phyloP scores from a whole-genome alignment of 2,329 filamentous ascomycete genomes.

The Diaporthe citri region DNA sequence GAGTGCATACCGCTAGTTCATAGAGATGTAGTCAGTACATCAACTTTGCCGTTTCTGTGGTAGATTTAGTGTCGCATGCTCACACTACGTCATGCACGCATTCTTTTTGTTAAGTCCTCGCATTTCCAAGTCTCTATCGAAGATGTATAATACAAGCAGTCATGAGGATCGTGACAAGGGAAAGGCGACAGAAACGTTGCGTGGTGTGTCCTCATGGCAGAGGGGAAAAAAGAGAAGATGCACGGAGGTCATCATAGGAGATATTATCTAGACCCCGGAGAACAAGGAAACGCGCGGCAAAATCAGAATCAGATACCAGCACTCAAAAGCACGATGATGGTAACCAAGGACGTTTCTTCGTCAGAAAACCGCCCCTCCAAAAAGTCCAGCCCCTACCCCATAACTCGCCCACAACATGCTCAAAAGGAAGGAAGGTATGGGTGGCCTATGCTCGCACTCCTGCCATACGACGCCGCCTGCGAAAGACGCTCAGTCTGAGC shows the following conservation, averaged over 20 bases:
- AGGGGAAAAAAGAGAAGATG: neutral
- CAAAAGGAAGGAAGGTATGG: neutral
- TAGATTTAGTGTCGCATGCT: neutral
- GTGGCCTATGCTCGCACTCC: neutral
- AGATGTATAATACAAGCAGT: constrained; percentile 12
- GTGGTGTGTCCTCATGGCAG: constrained; percentile 6
- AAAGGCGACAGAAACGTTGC: neutral
- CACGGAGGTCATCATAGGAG: constrained; percentile 5
- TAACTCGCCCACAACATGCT: constrained; percentile 26
- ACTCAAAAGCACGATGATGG: neutral
- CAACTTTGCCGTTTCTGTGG: neutral
- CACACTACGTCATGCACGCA: neutral
- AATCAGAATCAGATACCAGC: constrained; percentile 5
- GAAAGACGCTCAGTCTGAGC: constrained; percentile 39
- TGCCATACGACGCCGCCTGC: neutral
- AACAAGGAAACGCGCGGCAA: neutral
- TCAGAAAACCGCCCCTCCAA: neutral
- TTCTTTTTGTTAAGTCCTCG: neutral
- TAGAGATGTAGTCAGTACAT: neutral
- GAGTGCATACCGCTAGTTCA: neutral
- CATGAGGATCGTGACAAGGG: constrained; percentile 15
- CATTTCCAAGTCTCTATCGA: constrained; percentile 7
- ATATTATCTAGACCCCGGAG: constrained; percentile 18
- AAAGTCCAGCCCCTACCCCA: neutral
- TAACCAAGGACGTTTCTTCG: neutral